These are phyloP conservation scores for Chlorella sp. DNA, from an alignment of 139 green algal species.

Conservation along the genomic window DNA sequence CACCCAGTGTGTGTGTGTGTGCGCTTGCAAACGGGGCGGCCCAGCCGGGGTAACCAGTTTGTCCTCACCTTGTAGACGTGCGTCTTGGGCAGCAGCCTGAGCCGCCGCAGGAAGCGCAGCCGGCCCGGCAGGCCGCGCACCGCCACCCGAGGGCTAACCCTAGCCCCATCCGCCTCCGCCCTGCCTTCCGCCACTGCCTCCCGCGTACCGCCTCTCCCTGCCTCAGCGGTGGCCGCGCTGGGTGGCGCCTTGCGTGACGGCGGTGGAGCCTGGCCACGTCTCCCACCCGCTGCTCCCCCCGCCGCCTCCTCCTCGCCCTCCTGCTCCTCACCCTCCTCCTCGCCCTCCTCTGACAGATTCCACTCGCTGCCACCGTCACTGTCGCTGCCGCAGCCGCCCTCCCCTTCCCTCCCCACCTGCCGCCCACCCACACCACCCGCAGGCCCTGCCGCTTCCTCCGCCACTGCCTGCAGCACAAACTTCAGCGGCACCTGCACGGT, in stretches of 20 bases:
- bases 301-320: not conserved
- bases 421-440: too few relatives aligned
- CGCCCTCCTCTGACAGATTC: not conserved
- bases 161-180: not conserved
- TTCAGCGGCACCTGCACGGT: not conserved
- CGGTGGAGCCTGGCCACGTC: too few relatives aligned
- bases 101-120: not conserved
- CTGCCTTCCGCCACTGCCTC: not conserved
- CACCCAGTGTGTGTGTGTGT: too few relatives aligned
- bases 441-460: too few relatives aligned
- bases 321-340: not conserved
- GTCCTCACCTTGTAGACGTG: too few relatives aligned
- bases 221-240: not conserved
- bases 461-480: not conserved
- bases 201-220: not conserved
- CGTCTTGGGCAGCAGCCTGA: too few relatives aligned
- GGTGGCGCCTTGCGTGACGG: too few relatives aligned
- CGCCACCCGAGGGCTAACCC: not conserved
- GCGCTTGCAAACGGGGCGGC: too few relatives aligned
- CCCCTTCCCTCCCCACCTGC: too few relatives aligned
- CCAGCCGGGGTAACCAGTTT: too few relatives aligned
- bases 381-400: not conserved
- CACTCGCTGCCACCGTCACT: not conserved
- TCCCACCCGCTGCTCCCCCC: not conserved
- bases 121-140: not conserved